Base-by-base conservation (phyloP, 345 rosid species). In the Eucalyptus regnans region DNA sequence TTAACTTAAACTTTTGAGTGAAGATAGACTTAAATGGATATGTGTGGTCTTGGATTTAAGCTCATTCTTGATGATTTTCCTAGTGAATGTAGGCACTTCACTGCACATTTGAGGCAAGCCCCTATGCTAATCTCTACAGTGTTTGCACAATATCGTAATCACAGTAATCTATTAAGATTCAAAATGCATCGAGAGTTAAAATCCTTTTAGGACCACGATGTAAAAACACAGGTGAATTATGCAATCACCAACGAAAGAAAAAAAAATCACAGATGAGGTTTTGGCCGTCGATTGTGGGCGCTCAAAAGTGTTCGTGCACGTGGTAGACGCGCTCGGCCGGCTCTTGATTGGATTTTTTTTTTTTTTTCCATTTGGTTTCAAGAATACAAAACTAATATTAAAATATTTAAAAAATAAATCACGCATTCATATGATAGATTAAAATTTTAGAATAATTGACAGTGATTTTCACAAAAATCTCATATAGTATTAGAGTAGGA, bases 261-360 rank as follows among this genome's bases (percentile, higher is more conserved):
- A 49, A 15, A 66, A 66, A 66, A 66, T 31, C 43, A 66, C 11
- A 31, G 15, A 16, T 4, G 43, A 68, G 31, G 22, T 31, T 16
- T 68, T 31, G 12, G 80, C 43, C 62, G 11, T 66, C 20, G 11
- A 66, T 66, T 18, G 33, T 14, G 79, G 79, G 43, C 23, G 1
- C 80, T 31, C 41, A 31, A 17, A 31, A 8, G 43, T 68, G 80
- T 68, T 31, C 0, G 22, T 5, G 43, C 43, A 68, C 12, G 0
- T 2, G 7, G 31, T 8, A 31, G 6, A 31, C 4, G 12, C 0
- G 4, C 23, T 31, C 2, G 7, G 23, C 12, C 0, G 11, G 22
- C 43, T 31, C 23, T 68, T 68, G 80, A 16, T 31, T 8, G 80
- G 23, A 31, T 15, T 66, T 33, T 66, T 66, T 22, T 52, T 51